A percentile compares a stretch with the other conserved stretches of the same genome.
phyloP scores from a whole-genome alignment of 75 land plant species.

The Sequoiadendron giganteum region DNA sequence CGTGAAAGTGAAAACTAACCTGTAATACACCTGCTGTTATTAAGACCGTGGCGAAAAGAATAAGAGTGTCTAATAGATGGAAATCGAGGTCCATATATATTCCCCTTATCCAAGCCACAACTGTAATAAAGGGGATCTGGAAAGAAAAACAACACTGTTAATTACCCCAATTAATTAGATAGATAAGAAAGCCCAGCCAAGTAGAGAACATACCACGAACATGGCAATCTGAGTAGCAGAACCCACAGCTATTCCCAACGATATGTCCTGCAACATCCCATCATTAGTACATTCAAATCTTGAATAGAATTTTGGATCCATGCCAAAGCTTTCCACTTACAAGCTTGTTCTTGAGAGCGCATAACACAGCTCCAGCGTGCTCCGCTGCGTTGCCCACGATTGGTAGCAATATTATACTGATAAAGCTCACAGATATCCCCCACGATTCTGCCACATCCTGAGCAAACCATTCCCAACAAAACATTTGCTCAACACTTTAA shows the following conservation, averaged over 20 bases:
- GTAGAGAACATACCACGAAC: slow-evolving; percentile 49
- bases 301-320: not conserved
- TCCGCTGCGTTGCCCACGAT: slow-evolving; percentile 98
- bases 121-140: slow-evolving; percentile 52
- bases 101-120: slow-evolving; percentile 69
- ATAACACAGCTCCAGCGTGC: slow-evolving; percentile 92
- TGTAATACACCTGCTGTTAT: slow-evolving; percentile 53
- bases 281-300: not conserved
- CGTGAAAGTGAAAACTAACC: slow-evolving; percentile 20
- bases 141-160: not conserved
- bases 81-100: slow-evolving; percentile 59
- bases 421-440: slow-evolving; percentile 78
- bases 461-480: not conserved
- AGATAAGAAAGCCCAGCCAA: not conserved
- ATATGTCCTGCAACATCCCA: slow-evolving; percentile 61
- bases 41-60: slow-evolving; percentile 40
- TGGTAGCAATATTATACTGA: slow-evolving; percentile 86
- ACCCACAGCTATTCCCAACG: slow-evolving; percentile 77
- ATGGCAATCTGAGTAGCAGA: slow-evolving; percentile 71
- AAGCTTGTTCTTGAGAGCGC: slow-evolving; percentile 94
- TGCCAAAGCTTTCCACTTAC: slow-evolving; percentile 30
- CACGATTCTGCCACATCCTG: slow-evolving; percentile 85
- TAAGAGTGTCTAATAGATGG: slow-evolving; percentile 51
- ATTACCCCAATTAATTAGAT: not conserved
- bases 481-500: not conserved